These are phyloP conservation scores for Astrephomene gubernaculifera DNA, from an alignment of 139 green algal species.

Conservation along the genomic window DNA sequence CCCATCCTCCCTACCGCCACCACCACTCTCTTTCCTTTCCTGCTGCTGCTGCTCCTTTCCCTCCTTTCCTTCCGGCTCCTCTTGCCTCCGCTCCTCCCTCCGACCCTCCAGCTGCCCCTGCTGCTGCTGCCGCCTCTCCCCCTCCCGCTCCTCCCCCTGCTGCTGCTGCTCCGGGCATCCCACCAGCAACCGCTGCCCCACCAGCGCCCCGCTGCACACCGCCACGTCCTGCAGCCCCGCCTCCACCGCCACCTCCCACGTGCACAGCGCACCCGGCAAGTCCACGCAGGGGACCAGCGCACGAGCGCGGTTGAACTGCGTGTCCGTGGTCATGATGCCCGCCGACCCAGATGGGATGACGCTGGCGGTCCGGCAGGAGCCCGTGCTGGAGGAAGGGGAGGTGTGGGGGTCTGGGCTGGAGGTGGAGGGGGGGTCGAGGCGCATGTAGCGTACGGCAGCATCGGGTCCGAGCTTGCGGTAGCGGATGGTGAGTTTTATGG, in stretches of 20 bases:
- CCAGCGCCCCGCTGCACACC: constrained; percentile 47
- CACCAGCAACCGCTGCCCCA: constrained; percentile 43
- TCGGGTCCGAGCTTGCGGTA: constrained; percentile 13
- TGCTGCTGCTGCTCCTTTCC: background rate
- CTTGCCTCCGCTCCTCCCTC: background rate
- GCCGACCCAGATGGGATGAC: too few relatives aligned
- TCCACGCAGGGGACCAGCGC: constrained; percentile 35
- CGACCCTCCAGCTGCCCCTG: background rate
- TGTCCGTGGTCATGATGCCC: constrained; percentile 20
- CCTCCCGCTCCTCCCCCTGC: background rate
- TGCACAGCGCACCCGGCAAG: background rate
- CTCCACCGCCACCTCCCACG: constrained; percentile 34
- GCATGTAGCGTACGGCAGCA: constrained; percentile 4
- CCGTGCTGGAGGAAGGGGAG: too few relatives aligned
- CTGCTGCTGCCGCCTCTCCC: background rate
- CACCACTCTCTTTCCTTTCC: background rate
- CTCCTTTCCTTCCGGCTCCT: background rate
- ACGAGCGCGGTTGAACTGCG: background rate
- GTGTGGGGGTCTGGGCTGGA: background rate
- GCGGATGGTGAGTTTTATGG: background rate
- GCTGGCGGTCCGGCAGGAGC: too few relatives aligned
- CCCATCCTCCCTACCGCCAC: background rate
- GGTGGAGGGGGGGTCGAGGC: background rate
- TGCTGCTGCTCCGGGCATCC: background rate
- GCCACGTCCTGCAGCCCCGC: constrained; percentile 35